Percentiles rank a stretch among this genome's conserved stretches.
phyloP scores from a whole-genome alignment of 2,329 filamentous ascomycete species.

The Colletotrichum sojae region DNA sequence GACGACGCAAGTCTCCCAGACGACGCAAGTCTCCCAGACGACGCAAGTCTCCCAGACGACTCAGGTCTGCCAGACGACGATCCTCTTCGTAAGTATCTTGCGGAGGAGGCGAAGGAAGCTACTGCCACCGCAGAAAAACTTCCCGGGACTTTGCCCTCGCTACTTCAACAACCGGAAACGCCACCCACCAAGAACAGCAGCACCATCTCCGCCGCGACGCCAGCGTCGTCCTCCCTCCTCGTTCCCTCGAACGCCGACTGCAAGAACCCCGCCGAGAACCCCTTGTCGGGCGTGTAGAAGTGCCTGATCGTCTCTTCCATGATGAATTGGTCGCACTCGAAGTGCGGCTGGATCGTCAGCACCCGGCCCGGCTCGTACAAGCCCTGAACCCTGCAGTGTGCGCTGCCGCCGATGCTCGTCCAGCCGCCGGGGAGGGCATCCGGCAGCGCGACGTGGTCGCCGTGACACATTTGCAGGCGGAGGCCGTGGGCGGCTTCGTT shows the following conservation, averaged over 20 bases:
- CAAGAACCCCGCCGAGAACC: slow-evolving; percentile 15
- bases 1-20: too few species aligned
- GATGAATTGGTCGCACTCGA: slow-evolving; percentile 59
- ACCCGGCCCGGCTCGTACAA: slow-evolving; percentile 56
- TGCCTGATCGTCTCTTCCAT: slow-evolving; percentile 50
- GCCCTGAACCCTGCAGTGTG: slow-evolving; percentile 58
- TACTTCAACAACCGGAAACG: background rate
- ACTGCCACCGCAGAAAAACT: too few species aligned
- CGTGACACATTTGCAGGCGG: slow-evolving; percentile 63
- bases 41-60: too few species aligned
- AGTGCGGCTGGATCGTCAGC: slow-evolving; percentile 63
- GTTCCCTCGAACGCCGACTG: slow-evolving; percentile 21
- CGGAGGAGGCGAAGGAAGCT: background rate
- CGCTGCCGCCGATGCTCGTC: slow-evolving; percentile 57
- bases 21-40: too few species aligned
- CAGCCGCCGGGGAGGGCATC: slow-evolving; percentile 53
- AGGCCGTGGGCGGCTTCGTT: slow-evolving; percentile 28
- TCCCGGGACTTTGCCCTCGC: too few species aligned
- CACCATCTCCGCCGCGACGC: slow-evolving; percentile 23
- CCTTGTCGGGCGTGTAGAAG: slow-evolving; percentile 30
- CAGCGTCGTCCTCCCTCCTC: slow-evolving; percentile 19
- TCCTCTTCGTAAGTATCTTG: too few species aligned
- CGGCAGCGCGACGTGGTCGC: slow-evolving; percentile 53
- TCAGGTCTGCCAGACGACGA: too few species aligned
- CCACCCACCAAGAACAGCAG: slow-evolving; percentile 14